Base-by-base conservation (phyloP, 1,284 basidiomycete genomes). In the Tetrapyrgos nigripes region DNA sequence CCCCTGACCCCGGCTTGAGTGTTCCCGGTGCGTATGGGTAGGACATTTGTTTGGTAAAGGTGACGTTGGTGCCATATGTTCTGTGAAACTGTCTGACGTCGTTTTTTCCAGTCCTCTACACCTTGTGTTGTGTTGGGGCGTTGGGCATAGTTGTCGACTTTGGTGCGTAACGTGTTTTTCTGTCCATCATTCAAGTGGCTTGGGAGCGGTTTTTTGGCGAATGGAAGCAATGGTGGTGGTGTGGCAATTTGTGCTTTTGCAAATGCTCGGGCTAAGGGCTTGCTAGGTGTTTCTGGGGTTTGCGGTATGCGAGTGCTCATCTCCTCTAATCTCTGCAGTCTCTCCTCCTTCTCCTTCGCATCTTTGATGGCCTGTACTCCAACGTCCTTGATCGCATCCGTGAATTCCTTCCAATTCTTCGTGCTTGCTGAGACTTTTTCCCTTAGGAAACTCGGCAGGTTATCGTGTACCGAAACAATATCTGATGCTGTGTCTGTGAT, bases 11-110 rank as follows among this genome's bases (percentile, higher is more conserved):
- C 29, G 48, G 48, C 21, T 27, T 27, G 5, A 28, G 23, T 26
- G 48, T 50, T 27, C 48, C 48, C 14, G 48, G 48, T 24, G 48
- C 48, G 19, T 50, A 50, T 29, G 48, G 48, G 48, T 17, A 50
- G 3, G 29, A 11, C 48, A 50, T 50, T 23, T 50, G 27, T 31
- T 50, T n/a, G 48, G 10, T 50, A 27, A 50, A 50, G 6, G 8
- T 23, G 11, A 10, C 27, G 27, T 50, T 26, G 13, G 14, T 8
- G 14, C 48, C 48, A 23, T 27, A 50, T 29, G 27, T 50, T n/a
- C 19, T 10, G 5, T 11, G 5, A n/a, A 50, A 29, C 14, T 27
- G 13, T 10, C 9, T 9, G 26, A 50, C 29, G 26, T 50, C 27
- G n/a, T 14, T 28, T 29, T 19, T 29, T 26, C 13, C 29, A 50